These are phyloP conservation scores for Galerina marginata DNA, from an alignment of 768 basidiomycete species.

Conservation along the genomic window DNA sequence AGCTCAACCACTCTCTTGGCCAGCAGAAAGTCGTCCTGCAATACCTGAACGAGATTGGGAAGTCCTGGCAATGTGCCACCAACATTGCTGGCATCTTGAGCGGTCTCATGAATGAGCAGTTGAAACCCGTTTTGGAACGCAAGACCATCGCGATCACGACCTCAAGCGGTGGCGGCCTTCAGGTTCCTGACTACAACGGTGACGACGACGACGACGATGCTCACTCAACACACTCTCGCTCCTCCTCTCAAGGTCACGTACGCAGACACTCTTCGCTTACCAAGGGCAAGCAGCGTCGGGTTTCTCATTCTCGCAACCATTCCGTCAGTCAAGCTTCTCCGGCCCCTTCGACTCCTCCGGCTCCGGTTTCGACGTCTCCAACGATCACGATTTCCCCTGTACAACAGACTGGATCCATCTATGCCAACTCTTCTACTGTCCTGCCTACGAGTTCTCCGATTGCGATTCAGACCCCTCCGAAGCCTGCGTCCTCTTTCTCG, in stretches of 20 bases:
- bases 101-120: constrained; percentile 47
- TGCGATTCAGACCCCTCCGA: constrained; percentile 16
- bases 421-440: constrained; percentile 9
- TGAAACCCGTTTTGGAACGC: constrained; percentile 46
- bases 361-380: constrained; percentile 15
- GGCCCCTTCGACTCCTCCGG: constrained; percentile 15
- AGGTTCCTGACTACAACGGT: constrained; percentile 15
- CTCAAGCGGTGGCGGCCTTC: constrained; percentile 6
- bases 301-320: constrained; percentile 18
- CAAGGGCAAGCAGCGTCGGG: constrained; percentile 14
- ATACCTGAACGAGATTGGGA: constrained; percentile 58
- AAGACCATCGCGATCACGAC: constrained; percentile 19
- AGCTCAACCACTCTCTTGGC: constrained; percentile 46
- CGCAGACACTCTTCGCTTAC: constrained; percentile 18
- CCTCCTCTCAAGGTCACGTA: constrained; percentile 15
- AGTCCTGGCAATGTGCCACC: constrained; percentile 58
- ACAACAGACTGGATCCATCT: constrained; percentile 7
- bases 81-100: constrained; percentile 54
- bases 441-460: constrained; percentile 20
- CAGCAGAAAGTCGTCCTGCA: constrained; percentile 53
- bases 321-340: constrained; percentile 16
- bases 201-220: constrained; percentile 20
- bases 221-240: constrained; percentile 7
- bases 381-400: constrained; percentile 21
- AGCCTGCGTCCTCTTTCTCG: constrained; percentile 20